Base-by-base conservation (phyloP, 495 filamentous ascomycete species). In the Penicillium argentinense region DNA sequence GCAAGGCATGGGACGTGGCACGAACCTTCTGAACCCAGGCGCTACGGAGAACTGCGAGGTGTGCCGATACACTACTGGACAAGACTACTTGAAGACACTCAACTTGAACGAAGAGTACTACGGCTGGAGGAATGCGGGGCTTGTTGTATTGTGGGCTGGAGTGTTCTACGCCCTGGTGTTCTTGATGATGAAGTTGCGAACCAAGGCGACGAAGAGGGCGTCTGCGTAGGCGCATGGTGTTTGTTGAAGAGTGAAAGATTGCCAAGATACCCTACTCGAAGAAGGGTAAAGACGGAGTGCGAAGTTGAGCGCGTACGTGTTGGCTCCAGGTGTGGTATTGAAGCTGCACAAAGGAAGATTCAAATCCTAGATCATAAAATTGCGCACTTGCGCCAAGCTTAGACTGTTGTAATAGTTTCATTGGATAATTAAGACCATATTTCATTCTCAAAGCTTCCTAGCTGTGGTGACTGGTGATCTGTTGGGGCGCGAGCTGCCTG, bases 1-100 rank as follows among this genome's bases (percentile, higher is more conserved):
- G 18, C 36, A 56, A 3, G 54, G 53, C 1, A 60, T 63, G 1
- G 80, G 79, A 5, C 77, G 76, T 0, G 73, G 76, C 39, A 57
- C 65, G 42, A 70, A 67, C 27, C 68, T 89, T 9, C 16, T 69
- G 11, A 73, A 84, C 49, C 74, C 77, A 1, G 66, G 68, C 12
- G 74, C 71, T 5, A 86, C 75, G 3, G 39, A 37, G 1, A 45
- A 51, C 28, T 91, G 87, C 67, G 52, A 59, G 7, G 87, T 79
- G 55, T 92, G 88, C 64, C 53, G 71, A 40, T 75, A 67, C 38
- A 52, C 48, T 1, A 14, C 25, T 7, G 72, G 72, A 21, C 67
- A 61, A 26, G 68, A 75, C 25, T 75, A 70, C 36, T 54, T 75
- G 11, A 39, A 51, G 5, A 62, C 39, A 2, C 41, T 75, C 26